Base-by-base conservation (phyloP, 768 basidiomycete genomes). In the Russula lepida region DNA sequence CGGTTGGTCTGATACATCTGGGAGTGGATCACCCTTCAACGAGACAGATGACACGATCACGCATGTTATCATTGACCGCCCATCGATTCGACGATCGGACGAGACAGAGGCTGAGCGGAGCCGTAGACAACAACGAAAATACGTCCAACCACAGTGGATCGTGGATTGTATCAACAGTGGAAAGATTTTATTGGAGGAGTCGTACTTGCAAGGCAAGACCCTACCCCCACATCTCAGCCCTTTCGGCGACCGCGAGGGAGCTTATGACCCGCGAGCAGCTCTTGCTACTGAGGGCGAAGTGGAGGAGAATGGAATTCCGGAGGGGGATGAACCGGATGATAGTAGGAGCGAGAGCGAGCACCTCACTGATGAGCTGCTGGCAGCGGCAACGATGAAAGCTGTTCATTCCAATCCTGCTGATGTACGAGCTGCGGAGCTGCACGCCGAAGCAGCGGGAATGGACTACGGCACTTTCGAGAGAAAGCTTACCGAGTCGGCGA, bases 121-220 rank as follows among this genome's bases (percentile, higher is more conserved):
- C 66, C 77, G 80, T 46, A 78, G 84, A 39, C 74, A 79, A 47
- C 82, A 83, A 71, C 81, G 93, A 68, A 92, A 90, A 70, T 92
- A 89, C 72, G 81, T 98, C 19, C 97, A 98, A 73, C 97, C 97
- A 12, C 95, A 98, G 73, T 98, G 97, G 97, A 81, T 97, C 33
- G 91, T 92, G 37, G 97, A 99, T 71, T 97, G 90, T 72, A 85
- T 97, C 71, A 99, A 99, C 71, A 81, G 84, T 8, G 85, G 86
- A 11, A 89, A 82, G 71, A 80, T 95, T 60, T 79, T 98, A 30
- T 80, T 92, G 0, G 90, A 94, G 68, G 94, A 89, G 62, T 79
- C 81, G 28, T 98, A 98, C 70, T 79, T 77, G 25, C 94, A 93
- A 69, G 97, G 94, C 3, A 82, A 83, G 65, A 81, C 82, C 2